A percentile compares a stretch with the other conserved stretches of the same genome.
Evolutionary conservation across 768 basidiomycete genomes (phyloP).

Genomic region (Ramaria rubella): DNA sequence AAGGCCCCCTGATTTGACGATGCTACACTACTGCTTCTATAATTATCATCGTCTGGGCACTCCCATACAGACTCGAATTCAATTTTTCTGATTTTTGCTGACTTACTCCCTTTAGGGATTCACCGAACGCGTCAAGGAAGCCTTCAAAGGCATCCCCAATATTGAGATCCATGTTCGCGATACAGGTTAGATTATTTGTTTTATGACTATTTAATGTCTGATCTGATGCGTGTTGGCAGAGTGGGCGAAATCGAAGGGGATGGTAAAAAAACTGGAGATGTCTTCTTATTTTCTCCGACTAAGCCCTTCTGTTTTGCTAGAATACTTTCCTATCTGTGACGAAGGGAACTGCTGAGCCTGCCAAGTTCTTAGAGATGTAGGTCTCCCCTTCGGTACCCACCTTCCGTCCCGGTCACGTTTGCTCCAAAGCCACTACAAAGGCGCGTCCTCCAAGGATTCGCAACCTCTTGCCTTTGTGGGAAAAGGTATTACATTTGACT

Average conservation of each 20-base stretch:
- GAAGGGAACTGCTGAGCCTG: slow-evolving; percentile 73
- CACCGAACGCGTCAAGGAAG: slow-evolving; percentile 59
- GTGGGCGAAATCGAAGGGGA: slow-evolving; percentile 80
- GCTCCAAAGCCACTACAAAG: slow-evolving; percentile 65
- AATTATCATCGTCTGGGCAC: too few relatives aligned
- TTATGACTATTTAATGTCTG: background rate
- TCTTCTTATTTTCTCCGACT: background rate
- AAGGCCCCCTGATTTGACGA: too few relatives aligned
- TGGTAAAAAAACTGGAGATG: slow-evolving; percentile 41
- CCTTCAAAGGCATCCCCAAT: slow-evolving; percentile 59
- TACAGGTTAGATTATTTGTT: slow-evolving; percentile 44
- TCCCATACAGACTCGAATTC: background rate
- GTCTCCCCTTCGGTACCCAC: slow-evolving; percentile 9
- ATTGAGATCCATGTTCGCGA: slow-evolving; percentile 67
- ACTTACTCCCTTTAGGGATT: too few relatives aligned
- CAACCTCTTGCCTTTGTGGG: slow-evolving; percentile 73
- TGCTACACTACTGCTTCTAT: too few relatives aligned
- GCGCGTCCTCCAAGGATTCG: slow-evolving; percentile 48
- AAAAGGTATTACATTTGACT: slow-evolving; percentile 88
- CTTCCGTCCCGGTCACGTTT: background rate
- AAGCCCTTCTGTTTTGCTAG: slow-evolving; percentile 27
- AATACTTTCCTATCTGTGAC: slow-evolving; percentile 84
- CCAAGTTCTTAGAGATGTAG: slow-evolving; percentile 83
- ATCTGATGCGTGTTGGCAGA: slow-evolving; percentile 36
- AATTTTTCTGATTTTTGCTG: too few relatives aligned